These are phyloP conservation scores for Mallotus repandus DNA, from an alignment of 441 rosid genomes.

Conservation along the genomic window DNA sequence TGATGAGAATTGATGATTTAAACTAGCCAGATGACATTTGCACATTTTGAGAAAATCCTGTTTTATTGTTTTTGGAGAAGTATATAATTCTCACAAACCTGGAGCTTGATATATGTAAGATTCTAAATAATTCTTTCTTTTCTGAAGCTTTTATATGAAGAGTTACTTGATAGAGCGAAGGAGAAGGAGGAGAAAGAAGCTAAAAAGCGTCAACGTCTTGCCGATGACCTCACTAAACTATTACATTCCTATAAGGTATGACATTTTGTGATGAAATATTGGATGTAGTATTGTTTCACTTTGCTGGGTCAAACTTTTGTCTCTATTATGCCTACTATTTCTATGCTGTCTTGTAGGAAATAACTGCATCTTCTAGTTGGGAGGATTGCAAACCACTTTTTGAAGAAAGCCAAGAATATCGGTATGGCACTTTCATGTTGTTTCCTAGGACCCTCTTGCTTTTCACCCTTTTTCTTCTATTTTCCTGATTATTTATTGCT, in stretches of 20 bases:
- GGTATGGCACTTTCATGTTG: constrained; percentile 32
- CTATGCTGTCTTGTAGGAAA: constrained; percentile 54
- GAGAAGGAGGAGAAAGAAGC: constrained; percentile 98
- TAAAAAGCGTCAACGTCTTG: constrained; percentile 82
- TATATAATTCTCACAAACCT: background rate
- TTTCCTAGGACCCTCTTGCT: background rate
- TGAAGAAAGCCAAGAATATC: constrained; percentile 86
- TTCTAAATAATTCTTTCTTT: constrained; percentile 4
- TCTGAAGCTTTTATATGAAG: constrained; percentile 81
- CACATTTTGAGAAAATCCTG: background rate
- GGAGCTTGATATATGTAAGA: background rate
- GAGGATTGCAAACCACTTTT: constrained; percentile 68
- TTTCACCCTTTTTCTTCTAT: background rate
- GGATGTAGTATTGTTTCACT: background rate
- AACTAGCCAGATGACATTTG: background rate
- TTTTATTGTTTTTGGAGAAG: background rate
- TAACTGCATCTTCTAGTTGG: constrained; percentile 74
- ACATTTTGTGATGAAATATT: constrained; percentile 4
- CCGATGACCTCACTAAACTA: constrained; percentile 75
- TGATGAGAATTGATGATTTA: background rate
- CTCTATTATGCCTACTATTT: constrained; percentile 7
- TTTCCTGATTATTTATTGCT: constrained; percentile 8
- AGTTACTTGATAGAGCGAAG: constrained; percentile 76
- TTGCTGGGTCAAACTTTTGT: background rate
- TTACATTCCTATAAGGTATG: constrained; percentile 69